Conservation (phyloP, 495 filamentous ascomycete genomes). For the Penicillium steckii region DNA sequence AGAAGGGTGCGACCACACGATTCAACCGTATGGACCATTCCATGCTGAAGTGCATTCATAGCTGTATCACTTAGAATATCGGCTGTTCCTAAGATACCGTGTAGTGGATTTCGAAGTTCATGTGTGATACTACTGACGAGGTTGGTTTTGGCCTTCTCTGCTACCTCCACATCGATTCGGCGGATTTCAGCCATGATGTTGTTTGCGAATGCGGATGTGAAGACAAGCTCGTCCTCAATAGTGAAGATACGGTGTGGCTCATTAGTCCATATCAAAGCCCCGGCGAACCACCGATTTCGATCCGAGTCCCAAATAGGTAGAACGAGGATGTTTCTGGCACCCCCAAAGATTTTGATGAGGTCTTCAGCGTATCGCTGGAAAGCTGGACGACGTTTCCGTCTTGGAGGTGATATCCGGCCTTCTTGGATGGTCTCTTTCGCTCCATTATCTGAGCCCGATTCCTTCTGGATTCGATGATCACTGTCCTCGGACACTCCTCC, state of each 20-base stretch:
- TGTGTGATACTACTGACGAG: slow-evolving; percentile 70
- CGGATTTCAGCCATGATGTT: slow-evolving; percentile 61
- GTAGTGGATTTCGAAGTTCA: slow-evolving; percentile 65
- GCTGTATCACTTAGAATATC: slow-evolving; percentile 61
- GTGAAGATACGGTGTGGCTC: slow-evolving; percentile 37
- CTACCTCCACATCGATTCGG: slow-evolving; percentile 47
- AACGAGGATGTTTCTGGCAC: slow-evolving; percentile 23
- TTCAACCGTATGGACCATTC: slow-evolving; percentile 63
- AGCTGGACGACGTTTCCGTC: slow-evolving; percentile 12
- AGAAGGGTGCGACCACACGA: slow-evolving; percentile 65
- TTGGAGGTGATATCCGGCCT: not conserved
- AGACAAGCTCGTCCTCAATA: slow-evolving; percentile 44
- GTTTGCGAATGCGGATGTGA: slow-evolving; percentile 56
- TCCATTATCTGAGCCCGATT: slow-evolving; percentile 6
- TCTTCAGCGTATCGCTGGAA: slow-evolving; percentile 18
- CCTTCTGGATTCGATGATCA: slow-evolving; percentile 1
- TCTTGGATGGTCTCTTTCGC: too few species aligned
- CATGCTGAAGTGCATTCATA: slow-evolving; percentile 52
- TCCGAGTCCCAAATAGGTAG: slow-evolving; percentile 61
- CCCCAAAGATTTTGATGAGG: slow-evolving; percentile 21
- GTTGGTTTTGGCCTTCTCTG: slow-evolving; percentile 58
- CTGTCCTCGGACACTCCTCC: slow-evolving; percentile 25
- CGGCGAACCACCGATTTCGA: slow-evolving; percentile 59
- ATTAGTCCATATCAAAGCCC: slow-evolving; percentile 56
- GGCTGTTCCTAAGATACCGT: slow-evolving; percentile 61